Evolutionary conservation across 1,284 basidiomycete species (phyloP), one percentile per base, ranked within the genome.

Genomic region (Boletus subluridellus): DNA sequence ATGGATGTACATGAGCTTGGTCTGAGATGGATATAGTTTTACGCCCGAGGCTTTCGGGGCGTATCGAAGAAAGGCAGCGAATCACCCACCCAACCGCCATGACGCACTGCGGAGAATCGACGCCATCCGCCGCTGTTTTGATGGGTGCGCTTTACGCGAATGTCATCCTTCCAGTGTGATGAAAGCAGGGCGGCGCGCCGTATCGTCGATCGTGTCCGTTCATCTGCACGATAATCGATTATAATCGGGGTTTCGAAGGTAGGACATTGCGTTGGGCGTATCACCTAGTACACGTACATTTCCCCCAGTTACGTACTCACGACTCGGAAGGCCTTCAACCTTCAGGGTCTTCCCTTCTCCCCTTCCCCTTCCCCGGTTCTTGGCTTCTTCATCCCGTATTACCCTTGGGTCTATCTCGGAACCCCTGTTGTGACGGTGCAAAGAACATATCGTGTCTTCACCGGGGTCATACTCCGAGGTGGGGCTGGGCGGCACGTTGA

Each of bases 241-340:
- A 9, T 21, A 26, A 52, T 9, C 45, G 21, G 15, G 34, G 12
- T 42, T 26, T 41, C 39, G 60, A 57, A 52, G 46, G 47, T 39
- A 17, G 63, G 26, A 6, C 41, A 21, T 42, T 41, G 26, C n/a
- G 5, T 44, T n/a, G 5, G 53, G 53, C 38, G 9, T 39, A 26
- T 59, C 61, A 47, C 63, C 32, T 60, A 32, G 28, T 28, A 52
- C 46, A 51, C 58, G 45, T 63, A 52, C 51, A 42, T 37, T 52
- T 47, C 26, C 63, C 59, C 63, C 53, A 48, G 30, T 62, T 66
- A 65, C 65, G 64, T 65, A 60, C 54, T 30, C 21, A 34, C 5
- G 24, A 41, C 26, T n/a, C 64, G 60, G 57, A 52, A 45, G 44
- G 46, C 50, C 48, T 49, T 15, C 10, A 26, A 24, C 37, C 45